These are phyloP conservation scores for Hepatocystis sp. DNA, from an alignment of 169 alveolate species.

Conservation along the genomic window DNA sequence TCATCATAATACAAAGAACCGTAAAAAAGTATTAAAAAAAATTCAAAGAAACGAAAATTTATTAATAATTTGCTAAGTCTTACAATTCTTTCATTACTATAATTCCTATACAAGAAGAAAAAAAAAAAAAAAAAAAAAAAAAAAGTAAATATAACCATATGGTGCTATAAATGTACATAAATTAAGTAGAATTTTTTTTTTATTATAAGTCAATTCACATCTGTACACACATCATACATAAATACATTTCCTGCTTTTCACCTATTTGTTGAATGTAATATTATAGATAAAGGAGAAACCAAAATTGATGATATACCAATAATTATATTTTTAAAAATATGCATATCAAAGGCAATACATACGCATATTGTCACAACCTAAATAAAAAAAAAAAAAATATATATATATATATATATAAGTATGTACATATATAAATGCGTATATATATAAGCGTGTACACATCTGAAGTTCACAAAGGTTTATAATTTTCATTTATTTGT, in stretches of 20 bases:
- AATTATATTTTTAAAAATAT: constrained; percentile 72
- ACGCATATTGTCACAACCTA: constrained; percentile 74
- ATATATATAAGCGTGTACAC: neutral
- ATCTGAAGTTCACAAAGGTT: no score
- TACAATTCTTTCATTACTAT: constrained; percentile 63
- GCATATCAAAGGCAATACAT: constrained; percentile 71
- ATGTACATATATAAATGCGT: neutral
- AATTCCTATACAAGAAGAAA: constrained; percentile 24
- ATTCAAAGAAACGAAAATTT: constrained; percentile 71
- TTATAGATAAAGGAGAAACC: constrained; percentile 62
- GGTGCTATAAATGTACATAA: neutral
- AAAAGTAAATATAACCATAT: no score
- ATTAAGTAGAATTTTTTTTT: no score
- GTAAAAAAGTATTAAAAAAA: constrained; percentile 72
- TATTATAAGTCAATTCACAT: neutral
- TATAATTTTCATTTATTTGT: neutral
- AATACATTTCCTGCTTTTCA: constrained; percentile 1
- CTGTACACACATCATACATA: neutral
- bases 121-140: constrained; percentile 13
- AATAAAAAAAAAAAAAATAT: neutral
- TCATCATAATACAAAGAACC: constrained; percentile 72
- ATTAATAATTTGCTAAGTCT: constrained; percentile 63
- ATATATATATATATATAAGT: neutral
- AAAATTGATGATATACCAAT: constrained; percentile 72
- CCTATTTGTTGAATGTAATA: constrained; percentile 64